phyloP scores from a whole-genome alignment of 116 monocot genomes.

The Phalaenopsis hybrid region DNA sequence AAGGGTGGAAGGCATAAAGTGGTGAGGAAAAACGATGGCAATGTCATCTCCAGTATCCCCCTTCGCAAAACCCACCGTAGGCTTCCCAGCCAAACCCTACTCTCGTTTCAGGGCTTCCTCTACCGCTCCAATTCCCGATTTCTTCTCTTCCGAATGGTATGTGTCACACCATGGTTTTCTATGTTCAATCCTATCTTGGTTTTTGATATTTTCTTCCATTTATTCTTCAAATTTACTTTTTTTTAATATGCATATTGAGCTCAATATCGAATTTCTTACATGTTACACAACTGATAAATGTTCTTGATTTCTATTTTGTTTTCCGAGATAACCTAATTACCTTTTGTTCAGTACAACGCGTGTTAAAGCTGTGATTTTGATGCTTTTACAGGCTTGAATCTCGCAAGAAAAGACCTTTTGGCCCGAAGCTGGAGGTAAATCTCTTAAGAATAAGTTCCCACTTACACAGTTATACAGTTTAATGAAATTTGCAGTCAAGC shows the following conservation, averaged over 20 bases:
- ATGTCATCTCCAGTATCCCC: neutral
- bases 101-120: slow-evolving; percentile 16
- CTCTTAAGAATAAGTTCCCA: neutral
- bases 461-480: neutral
- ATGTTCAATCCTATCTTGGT: no score
- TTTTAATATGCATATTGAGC: neutral
- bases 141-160: slow-evolving; percentile 20
- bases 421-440: slow-evolving; percentile 70
- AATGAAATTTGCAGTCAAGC: neutral
- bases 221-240: neutral
- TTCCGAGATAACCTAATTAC: neutral
- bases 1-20: no score
- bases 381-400: slow-evolving; percentile 62
- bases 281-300: neutral
- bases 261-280: neutral
- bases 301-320: neutral
- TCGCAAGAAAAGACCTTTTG: slow-evolving; percentile 69
- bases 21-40: slow-evolving; percentile 1
- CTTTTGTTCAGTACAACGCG: neutral
- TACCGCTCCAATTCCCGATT: slow-evolving; percentile 16
- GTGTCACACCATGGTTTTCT: neutral
- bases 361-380: neutral
- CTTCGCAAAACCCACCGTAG: neutral
- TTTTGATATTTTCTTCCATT: neutral
- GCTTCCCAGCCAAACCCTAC: slow-evolving; percentile 6